A percentile compares a stretch with the other conserved stretches of the same genome.
phyloP scores from a whole-genome alignment of 805 yeast genomes.

The Candida vartiovaarae region DNA sequence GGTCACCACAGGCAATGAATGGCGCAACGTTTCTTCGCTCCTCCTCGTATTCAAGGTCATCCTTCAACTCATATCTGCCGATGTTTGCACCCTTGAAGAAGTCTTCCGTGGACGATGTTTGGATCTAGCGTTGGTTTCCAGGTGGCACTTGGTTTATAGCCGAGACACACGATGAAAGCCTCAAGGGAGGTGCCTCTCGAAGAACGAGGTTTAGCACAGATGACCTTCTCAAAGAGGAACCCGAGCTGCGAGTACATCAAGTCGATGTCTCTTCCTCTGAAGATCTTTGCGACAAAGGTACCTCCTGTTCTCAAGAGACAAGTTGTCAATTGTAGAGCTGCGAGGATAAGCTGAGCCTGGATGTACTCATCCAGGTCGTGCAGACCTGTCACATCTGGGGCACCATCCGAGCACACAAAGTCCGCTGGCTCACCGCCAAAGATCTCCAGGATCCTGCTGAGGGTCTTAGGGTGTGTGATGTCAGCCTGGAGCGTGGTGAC shows the following conservation, averaged over 20 bases:
- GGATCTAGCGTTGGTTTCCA: conserved; percentile 69
- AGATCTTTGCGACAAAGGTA: conserved; percentile 90
- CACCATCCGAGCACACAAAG: conserved; percentile 95
- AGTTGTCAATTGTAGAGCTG: conserved; percentile 88
- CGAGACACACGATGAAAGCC: conserved; percentile 87
- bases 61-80: conserved; percentile 44
- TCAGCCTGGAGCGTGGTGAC: conserved; percentile 93
- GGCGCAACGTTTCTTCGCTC: conserved; percentile 79
- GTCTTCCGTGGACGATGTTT: conserved; percentile 65
- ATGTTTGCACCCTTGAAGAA: conserved; percentile 61
- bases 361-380: conserved; percentile 96
- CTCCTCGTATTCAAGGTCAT: conserved; percentile 37
- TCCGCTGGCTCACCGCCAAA: conserved; percentile 94
- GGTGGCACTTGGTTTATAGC: conserved; percentile 74
- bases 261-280: conserved; percentile 94
- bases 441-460: conserved; percentile 62
- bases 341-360: conserved; percentile 87
- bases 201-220: conserved; percentile 94
- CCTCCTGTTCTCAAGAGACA: conserved; percentile 88
- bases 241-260: conserved; percentile 90
- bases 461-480: conserved; percentile 91
- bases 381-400: conserved; percentile 96
- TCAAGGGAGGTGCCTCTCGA: conserved; percentile 93
- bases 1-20: conserved; percentile 94
- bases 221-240: conserved; percentile 72